Base-by-base conservation (phyloP, 495 filamentous ascomycete genomes). In the Oidiodendron maius region DNA sequence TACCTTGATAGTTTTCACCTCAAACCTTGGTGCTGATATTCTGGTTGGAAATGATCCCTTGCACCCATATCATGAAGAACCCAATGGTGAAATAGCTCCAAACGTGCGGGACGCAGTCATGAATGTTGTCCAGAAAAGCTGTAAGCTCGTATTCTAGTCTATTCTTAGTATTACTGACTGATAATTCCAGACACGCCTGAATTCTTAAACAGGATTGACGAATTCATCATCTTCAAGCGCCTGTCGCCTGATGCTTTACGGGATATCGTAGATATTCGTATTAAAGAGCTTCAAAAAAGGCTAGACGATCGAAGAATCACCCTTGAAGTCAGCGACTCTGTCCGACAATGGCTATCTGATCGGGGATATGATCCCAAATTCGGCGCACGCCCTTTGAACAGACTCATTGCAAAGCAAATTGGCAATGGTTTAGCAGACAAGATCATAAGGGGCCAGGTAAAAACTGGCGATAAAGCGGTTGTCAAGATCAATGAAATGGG, bases 201-300 rank as follows among this genome's bases (percentile, higher is more conserved):
- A 61, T 98, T 97, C 72, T 75, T 97, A 44, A 97, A 98, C 66
- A 80, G 93, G 5, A 87, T 97, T 44, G 93, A 97, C 65, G 90
- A 94, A 45, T 96, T 97, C 69, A 96, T 96, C 64, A 72, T 97
- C 60, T 97, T 97, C 76, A 86, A 84, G 60, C 78, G 90, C 8
- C 78, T 96, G 2, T 89, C 86, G 0, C 69, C 74, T 16, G 72
- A 77, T 20, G 89, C 93, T 37, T 78, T 97, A 21, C 71, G 89
- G 5, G 93, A 94, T 57, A 97, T 97, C 44, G 89, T 96, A 40
- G 87, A 96, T 56, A 96, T 97, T 48, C 79, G 93, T 42, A 70
- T 97, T 28, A 79, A 75, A 44, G 93, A 98, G 65, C 71, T 97
- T 0, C 89, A 96, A 60, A 61, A 70, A 38, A 77, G 89, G n/a